These are phyloP conservation scores for Oryza meridionalis DNA, from an alignment of 176 grass and related monocot species.

Conservation along the genomic window DNA sequence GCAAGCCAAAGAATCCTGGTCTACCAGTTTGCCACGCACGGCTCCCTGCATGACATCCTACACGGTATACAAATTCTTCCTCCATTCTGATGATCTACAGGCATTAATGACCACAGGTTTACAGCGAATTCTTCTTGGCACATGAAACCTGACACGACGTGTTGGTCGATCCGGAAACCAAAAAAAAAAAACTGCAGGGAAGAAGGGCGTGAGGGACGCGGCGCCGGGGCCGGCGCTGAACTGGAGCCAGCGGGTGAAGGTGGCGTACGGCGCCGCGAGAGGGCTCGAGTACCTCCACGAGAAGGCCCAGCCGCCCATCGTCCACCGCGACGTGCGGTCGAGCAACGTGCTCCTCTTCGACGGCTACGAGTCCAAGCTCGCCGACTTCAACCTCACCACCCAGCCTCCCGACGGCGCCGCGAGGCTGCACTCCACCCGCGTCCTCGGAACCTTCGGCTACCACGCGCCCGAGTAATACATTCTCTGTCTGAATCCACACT, in stretches of 20 bases:
- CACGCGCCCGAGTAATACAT: slow-evolving; percentile 56
- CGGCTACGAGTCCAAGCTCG: slow-evolving; percentile 55
- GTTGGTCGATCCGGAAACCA: neutral
- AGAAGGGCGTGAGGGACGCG: slow-evolving; percentile 62
- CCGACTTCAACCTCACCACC: slow-evolving; percentile 58
- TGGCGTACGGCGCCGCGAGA: slow-evolving; percentile 61
- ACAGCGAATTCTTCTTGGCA: neutral
- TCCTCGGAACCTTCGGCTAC: slow-evolving; percentile 63
- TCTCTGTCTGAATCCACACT: neutral
- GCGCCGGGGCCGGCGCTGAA: slow-evolving; percentile 48
- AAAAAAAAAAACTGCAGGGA: slow-evolving; percentile 26
- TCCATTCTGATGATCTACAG: too few relatives aligned
- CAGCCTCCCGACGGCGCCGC: slow-evolving; percentile 55
- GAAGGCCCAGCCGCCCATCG: slow-evolving; percentile 57
- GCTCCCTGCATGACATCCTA: slow-evolving; percentile 56
- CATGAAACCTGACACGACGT: neutral
- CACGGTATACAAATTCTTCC: slow-evolving; percentile 35
- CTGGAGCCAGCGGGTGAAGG: slow-evolving; percentile 52
- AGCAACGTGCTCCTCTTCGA: slow-evolving; percentile 70
- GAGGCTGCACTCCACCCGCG: slow-evolving; percentile 58
- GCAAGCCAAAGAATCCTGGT: slow-evolving; percentile 50
- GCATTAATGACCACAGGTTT: neutral
- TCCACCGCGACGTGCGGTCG: slow-evolving; percentile 62
- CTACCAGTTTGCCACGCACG: slow-evolving; percentile 53
- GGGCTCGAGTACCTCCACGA: slow-evolving; percentile 68